Conservation (phyloP, 164 flowering plant species). For the Piper longum region DNA sequence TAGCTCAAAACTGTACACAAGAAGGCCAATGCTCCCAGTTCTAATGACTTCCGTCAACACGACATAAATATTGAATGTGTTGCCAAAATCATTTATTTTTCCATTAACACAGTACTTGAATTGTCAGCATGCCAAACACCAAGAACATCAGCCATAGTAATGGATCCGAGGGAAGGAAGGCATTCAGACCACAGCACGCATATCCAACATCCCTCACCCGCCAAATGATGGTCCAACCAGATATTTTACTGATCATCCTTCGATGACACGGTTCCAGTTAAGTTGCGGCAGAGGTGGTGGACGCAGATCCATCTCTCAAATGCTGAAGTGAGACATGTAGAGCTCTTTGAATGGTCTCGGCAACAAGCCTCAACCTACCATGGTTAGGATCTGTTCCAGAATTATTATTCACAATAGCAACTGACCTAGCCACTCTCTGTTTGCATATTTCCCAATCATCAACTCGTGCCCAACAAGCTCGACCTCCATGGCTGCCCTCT, state of each 20-base stretch:
- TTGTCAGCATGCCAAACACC: too few species aligned
- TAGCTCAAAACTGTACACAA: too few species aligned
- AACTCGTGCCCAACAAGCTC: slow-evolving; percentile 64
- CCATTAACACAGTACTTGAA: too few species aligned
- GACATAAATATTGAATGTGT: too few species aligned
- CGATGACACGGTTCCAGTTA: slow-evolving; percentile 7
- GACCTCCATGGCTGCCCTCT: slow-evolving; percentile 98
- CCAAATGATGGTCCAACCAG: too few species aligned
- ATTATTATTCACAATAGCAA: slow-evolving; percentile 27
- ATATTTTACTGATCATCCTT: background rate
- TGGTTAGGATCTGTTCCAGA: slow-evolving; percentile 44
- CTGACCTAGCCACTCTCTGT: slow-evolving; percentile 62
- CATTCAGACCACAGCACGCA: too few species aligned
- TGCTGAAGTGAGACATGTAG: slow-evolving; percentile 57
- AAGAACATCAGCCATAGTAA: too few species aligned
- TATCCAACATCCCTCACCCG: too few species aligned
- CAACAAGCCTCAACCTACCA: slow-evolving; percentile 71
- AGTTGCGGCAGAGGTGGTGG: slow-evolving; percentile 28
- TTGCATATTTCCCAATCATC: slow-evolving; percentile 94
- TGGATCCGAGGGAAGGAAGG: too few species aligned
- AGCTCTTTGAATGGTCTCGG: slow-evolving; percentile 68
- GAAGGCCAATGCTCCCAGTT: too few species aligned
- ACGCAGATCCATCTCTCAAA: slow-evolving; percentile 38
- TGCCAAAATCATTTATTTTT: too few species aligned
- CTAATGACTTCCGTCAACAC: too few species aligned